Base-by-base conservation (phyloP, 108 stramenopile species). In the Cylindrotheca closterium region DNA sequence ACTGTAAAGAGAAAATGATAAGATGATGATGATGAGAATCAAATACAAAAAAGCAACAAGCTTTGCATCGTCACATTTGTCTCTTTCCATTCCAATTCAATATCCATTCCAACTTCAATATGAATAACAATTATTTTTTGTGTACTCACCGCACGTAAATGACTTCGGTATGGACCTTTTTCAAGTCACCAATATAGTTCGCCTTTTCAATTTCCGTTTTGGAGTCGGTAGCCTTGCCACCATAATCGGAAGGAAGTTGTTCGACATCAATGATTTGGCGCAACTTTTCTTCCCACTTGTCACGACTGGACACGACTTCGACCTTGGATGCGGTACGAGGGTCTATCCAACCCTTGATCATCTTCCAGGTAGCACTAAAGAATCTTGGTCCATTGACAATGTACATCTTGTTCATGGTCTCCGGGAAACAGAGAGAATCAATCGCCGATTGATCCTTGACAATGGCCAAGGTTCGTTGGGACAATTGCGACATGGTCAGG, bases 371-470 rank as follows among this genome's bases (percentile, higher is more conserved):
- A 28, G 89, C 68, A 25, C 82, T 65, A 58, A 93, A 93, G 76
- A 93, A 93, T 57, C 79, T 59, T n/a, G 92, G 92, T 15, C 78
- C 86, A 73, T 93, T 93, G 58, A 93, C 68, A 51, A 93, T 75
- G 58, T 84, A 59, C 79, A 83, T 91, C 60, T 78, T 79, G 55
- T 79, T 68, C 86, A 93, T 85, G 0, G 86, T 91, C 78, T 93
- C 92, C 18, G 92, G 92, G 64, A 93, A 93, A 63, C 92, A 93
- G 0, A 93, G 54, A 10, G 89, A 88, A 76, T 93, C 92, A 73
- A 93, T 87, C 42, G 84, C 84, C 4, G 86, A 72, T 68, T 93
- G 92, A 24, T 87, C 84, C 80, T 93, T 89, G 78, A 89, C 78
- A 60, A 91, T 90, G 47, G 80, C 73, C 30, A 93, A 51, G 15